These are phyloP conservation scores for Myxozyma kluyveri DNA, from an alignment of 805 yeast species.

Conservation along the genomic window DNA sequence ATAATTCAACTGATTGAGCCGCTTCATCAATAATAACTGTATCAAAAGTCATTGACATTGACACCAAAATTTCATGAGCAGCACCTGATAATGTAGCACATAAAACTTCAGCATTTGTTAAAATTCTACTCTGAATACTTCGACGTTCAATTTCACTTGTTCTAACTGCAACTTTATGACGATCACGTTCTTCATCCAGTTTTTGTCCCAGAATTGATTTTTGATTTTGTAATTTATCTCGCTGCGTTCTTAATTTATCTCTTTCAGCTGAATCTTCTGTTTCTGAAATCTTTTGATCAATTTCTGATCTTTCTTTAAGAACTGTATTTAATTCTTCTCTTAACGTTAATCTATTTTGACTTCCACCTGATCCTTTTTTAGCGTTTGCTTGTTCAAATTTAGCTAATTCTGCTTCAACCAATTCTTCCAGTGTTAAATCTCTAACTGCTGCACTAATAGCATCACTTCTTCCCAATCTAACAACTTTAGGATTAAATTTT, in stretches of 20 bases:
- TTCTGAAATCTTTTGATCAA: slow-evolving; percentile 45
- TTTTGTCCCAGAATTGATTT: slow-evolving; percentile 69
- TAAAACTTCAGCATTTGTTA: slow-evolving; percentile 75
- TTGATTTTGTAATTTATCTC: slow-evolving; percentile 57
- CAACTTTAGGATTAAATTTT: slow-evolving; percentile 60
- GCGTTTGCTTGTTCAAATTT: slow-evolving; percentile 29
- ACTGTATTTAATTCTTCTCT: slow-evolving; percentile 52
- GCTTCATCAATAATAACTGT: slow-evolving; percentile 96
- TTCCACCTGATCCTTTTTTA: slow-evolving; percentile 32
- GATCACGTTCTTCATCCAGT: slow-evolving; percentile 77
- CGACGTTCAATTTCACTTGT: slow-evolving; percentile 76
- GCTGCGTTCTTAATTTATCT: slow-evolving; percentile 40
- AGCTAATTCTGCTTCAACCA: slow-evolving; percentile 60
- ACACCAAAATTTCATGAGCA: slow-evolving; percentile 81
- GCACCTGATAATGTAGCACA: slow-evolving; percentile 93
- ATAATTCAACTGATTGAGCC: slow-evolving; percentile 91
- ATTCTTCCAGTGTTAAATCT: slow-evolving; percentile 80
- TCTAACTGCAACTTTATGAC: slow-evolving; percentile 63
- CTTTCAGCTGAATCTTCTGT: slow-evolving; percentile 34
- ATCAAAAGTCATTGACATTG: slow-evolving; percentile 73
- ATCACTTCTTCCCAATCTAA: slow-evolving; percentile 86
- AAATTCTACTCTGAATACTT: slow-evolving; percentile 66
- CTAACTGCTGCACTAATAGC: slow-evolving; percentile 79
- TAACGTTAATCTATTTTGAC: slow-evolving; percentile 41
- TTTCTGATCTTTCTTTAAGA: slow-evolving; percentile 55